Base-by-base conservation (phyloP, 2,329 filamentous ascomycete species). In the Epichloe hybrida region DNA sequence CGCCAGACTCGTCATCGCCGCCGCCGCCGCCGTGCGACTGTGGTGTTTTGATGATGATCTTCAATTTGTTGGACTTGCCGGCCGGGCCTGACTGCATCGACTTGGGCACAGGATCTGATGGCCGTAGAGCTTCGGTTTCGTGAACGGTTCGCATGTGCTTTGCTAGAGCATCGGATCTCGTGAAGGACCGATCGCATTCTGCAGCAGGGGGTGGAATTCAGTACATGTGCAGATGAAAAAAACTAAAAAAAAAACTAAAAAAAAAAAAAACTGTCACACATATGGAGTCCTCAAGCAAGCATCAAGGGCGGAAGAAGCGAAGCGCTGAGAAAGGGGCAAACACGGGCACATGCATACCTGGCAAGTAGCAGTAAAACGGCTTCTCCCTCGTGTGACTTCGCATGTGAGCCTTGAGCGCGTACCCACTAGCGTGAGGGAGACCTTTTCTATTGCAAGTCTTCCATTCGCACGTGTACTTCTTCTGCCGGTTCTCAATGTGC, bases 101-200 rank as follows among this genome's bases (percentile, higher is more conserved):
- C 64, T 88, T 86, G 21, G 84, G 81, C 12, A 88, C 79, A 2
- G 84, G 81, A 62, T 90, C 82, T 15, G 80, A 82, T 4, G 87
- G 86, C n/a, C 88, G 83, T 21, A 95, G 75, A 15, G 88, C 86
- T 69, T 98, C 93, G 3, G 91, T 96, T 66, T 98, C 93, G 72
- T 98, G 93, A 38, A 98, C 90, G 15, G 93, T 97, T 59, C 93
- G 86, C 88, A 97, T 97, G 66, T 98, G 93, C 68, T 98, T 98
- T 2, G 91, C 89, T 0, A 98, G 76, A 12, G 93, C 93, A 62
- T 98, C 93, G 23, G 91, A 96, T 57, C 93, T 79, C 2, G 93
- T 98, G 61, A 98, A 98, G 35, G 90, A 90, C 54, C 91, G 85
- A 65, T 98, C 93, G 70, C 93, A 98, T 77, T 98, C 93, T 95